Evolutionary conservation across 2,329 filamentous ascomycete species (phyloP), one percentile per base, ranked within the genome.

Genomic region (Coleophoma cylindrospora): DNA sequence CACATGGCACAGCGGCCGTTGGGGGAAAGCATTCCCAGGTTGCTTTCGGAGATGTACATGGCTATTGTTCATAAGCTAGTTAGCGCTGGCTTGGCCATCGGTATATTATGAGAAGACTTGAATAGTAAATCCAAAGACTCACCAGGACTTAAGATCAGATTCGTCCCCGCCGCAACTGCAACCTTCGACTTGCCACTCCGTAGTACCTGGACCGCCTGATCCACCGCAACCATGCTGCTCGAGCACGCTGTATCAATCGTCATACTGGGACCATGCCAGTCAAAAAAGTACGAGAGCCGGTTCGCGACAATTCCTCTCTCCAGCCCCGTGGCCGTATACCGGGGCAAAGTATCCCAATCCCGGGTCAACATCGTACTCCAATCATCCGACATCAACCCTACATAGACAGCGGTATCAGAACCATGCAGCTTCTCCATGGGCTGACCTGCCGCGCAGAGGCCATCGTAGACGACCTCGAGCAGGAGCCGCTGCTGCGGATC

Each of bases 161-260:
- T 59, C 38, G 54, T 56, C 3, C 54, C 55, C 27, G 21, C 43
- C 27, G 49, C 55, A 12, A 56, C 32, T 1, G 54, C 54, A 8
- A 55, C n/a, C 21, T 19, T 8, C 12, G 45, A 47, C 32, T 57
- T 45, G 5, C 51, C 53, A 1, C 64, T 66, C 9, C 49, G 36
- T 7, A 57, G 44, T 34, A 27, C 27, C n/a, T 48, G 43, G 14
- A 53, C 48, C 9, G 59, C 64, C 17, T 56, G 53, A 44, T 70
- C 63, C 1, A 68, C 52, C 6, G 66, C 68, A 2, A 68, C 61
- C 4, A 70, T 45, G 34, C 61, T 65, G 3, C 62, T 63, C 0
- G 66, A 69, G 46, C 69, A 72, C 1, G 68, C 69, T 3, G 69
- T 70, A 41, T 72, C 68, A 14, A 71, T 57, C 2, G 64, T 66